Evolutionary conservation across 2,329 filamentous ascomycete species (phyloP).

Genomic region (Chaetomiaceae sp.): DNA sequence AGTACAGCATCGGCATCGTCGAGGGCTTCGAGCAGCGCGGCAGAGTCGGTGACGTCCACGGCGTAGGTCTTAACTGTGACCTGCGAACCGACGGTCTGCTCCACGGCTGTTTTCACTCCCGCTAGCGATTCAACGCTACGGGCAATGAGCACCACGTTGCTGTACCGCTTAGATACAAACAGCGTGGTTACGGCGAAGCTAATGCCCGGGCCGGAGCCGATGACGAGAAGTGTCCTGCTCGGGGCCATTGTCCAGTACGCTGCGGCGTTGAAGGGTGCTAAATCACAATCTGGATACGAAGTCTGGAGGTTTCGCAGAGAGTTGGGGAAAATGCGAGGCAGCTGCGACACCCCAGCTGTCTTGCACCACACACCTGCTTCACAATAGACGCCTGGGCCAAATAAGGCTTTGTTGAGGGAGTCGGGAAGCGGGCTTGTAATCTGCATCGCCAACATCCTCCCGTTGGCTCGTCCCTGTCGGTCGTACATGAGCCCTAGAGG

Average conservation of each 20-base stretch:
- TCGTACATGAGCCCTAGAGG: too few relatives aligned
- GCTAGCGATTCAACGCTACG: slow-evolving; percentile 37
- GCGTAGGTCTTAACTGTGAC: slow-evolving; percentile 37
- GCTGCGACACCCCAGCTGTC: too few relatives aligned
- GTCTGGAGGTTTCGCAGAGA: too few relatives aligned
- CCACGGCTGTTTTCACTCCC: slow-evolving; percentile 35
- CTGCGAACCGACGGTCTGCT: slow-evolving; percentile 24
- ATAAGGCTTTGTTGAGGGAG: too few relatives aligned
- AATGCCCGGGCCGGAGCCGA: slow-evolving; percentile 45
- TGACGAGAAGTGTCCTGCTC: slow-evolving; percentile 29
- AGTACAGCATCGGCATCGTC: slow-evolving; percentile 35
- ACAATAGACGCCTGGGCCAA: too few relatives aligned
- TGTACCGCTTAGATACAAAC: slow-evolving; percentile 39
- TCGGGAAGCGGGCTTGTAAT: too few relatives aligned
- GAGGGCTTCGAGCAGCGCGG: slow-evolving; percentile 33
- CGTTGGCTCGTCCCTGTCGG: too few relatives aligned
- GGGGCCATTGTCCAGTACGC: slow-evolving; percentile 11
- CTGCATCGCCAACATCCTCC: too few relatives aligned
- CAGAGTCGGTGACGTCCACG: slow-evolving; percentile 38
- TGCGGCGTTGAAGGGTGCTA: too few relatives aligned
- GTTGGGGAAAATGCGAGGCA: too few relatives aligned
- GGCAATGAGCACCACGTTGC: slow-evolving; percentile 43
- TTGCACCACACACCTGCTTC: too few relatives aligned
- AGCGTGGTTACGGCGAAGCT: slow-evolving; percentile 35
- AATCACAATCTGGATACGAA: too few relatives aligned